These are phyloP conservation scores for Aspergillus pseudoviridinutans DNA, from an alignment of 2,329 filamentous ascomycete genomes.

Conservation along the genomic window DNA sequence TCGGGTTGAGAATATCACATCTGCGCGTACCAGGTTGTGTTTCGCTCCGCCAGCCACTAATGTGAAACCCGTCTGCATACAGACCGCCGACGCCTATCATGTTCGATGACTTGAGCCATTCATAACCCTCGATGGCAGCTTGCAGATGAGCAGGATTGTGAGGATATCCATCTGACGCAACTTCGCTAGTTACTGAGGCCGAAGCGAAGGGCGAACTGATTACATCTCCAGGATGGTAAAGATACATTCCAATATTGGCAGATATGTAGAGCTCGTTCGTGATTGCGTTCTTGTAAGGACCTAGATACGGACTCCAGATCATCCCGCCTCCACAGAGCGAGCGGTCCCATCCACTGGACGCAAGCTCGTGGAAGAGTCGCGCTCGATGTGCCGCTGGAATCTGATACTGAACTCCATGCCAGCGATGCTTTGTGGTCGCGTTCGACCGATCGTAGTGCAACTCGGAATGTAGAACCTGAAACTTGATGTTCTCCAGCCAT, in stretches of 20 bases:
- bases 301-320: constrained; percentile 77
- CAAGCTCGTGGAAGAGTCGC: constrained; percentile 79
- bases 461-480: constrained; percentile 65
- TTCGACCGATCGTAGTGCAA: constrained; percentile 51
- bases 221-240: constrained; percentile 77
- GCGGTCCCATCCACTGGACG: constrained; percentile 75
- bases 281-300: constrained; percentile 92
- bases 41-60: constrained; percentile 59
- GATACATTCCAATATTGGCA: constrained; percentile 82
- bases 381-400: constrained; percentile 77
- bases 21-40: constrained; percentile 60
- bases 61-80: constrained; percentile 85
- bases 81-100: constrained; percentile 76
- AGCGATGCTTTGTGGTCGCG: constrained; percentile 37
- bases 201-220: constrained; percentile 65
- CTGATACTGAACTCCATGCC: constrained; percentile 74
- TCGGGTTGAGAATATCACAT: constrained; percentile 78
- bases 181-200: constrained; percentile 16
- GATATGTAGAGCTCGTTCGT: constrained; percentile 89
- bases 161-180: constrained; percentile 29
- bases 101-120: constrained; percentile 72
- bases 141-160: constrained; percentile 64
- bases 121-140: constrained; percentile 72
- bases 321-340: constrained; percentile 81
- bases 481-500: constrained; percentile 79